These are phyloP conservation scores for Metschnikowia vanudenii DNA, from an alignment of 805 yeast species.

Conservation along the genomic window DNA sequence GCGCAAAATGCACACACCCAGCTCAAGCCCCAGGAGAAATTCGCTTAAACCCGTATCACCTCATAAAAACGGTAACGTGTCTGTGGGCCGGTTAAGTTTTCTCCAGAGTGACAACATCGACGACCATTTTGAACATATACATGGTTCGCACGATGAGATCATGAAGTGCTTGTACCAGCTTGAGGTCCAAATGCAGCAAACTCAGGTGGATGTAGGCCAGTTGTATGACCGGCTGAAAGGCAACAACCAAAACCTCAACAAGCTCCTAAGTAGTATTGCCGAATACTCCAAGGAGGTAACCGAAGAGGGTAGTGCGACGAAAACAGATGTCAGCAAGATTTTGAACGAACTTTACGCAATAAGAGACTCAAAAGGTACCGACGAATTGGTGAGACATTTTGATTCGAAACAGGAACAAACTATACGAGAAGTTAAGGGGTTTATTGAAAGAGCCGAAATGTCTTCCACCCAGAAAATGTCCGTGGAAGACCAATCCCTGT, in stretches of 20 bases:
- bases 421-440: neutral
- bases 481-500: neutral
- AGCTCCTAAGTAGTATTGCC: constrained; percentile 33
- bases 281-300: constrained; percentile 35
- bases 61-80: constrained; percentile 18
- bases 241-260: constrained; percentile 38
- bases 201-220: constrained; percentile 35
- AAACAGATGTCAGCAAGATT: constrained; percentile 27
- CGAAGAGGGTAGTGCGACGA: constrained; percentile 37
- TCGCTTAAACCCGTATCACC: constrained; percentile 28
- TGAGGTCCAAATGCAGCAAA: constrained; percentile 36
- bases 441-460: neutral
- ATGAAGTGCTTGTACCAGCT: constrained; percentile 29
- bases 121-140: constrained; percentile 33
- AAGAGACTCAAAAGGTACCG: neutral
- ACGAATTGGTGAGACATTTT: neutral
- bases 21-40: constrained; percentile 8
- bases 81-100: constrained; percentile 29
- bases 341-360: constrained; percentile 20
- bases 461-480: neutral
- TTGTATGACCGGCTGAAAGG: constrained; percentile 40
- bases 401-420: constrained; percentile 4
- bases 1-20: neutral
- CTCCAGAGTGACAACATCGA: constrained; percentile 34
- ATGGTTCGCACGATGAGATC: constrained; percentile 26